phyloP scores from a whole-genome alignment of 371 early-diverging fungal species.

The Rhizopus delemar region DNA sequence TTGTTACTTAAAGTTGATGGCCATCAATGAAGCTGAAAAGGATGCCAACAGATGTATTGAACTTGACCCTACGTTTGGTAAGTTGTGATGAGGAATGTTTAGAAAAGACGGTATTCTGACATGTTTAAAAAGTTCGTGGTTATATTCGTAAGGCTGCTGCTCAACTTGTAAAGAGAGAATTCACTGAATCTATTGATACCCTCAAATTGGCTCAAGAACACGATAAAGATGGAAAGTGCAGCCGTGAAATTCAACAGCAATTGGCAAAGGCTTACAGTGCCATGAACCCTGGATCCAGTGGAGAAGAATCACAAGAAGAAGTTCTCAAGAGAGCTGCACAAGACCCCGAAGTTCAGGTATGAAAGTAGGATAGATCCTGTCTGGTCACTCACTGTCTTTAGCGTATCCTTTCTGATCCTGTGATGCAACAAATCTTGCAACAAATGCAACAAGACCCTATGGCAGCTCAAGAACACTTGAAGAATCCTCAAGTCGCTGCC shows the following conservation, averaged over 20 bases:
- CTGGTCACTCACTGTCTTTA: conserved; percentile 7
- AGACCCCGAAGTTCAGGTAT: conserved; percentile 86
- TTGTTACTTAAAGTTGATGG: conserved; percentile 94
- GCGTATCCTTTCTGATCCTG: conserved; percentile 87
- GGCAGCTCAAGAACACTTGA: conserved; percentile 86
- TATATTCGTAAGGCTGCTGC: conserved; percentile 97
- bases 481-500: conserved; percentile 92
- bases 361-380: not conserved
- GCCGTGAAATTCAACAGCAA: conserved; percentile 82
- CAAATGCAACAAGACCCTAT: conserved; percentile 96
- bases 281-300: conserved; percentile 63
- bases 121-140: conserved; percentile 70
- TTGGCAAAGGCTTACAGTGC: conserved; percentile 76
- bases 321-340: conserved; percentile 79
- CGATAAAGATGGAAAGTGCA: conserved; percentile 83
- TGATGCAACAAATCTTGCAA: conserved; percentile 94
- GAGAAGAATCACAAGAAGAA: conserved; percentile 74
- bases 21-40: conserved; percentile 91
- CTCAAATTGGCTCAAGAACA: conserved; percentile 75
- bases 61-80: conserved; percentile 84
- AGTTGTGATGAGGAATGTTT: conserved; percentile 7
- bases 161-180: conserved; percentile 87
- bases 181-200: conserved; percentile 80
- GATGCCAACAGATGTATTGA: conserved; percentile 91
- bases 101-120: not conserved